Evolutionary conservation across 75 land plant genomes (phyloP).

Genomic region (Pinus taeda): DNA sequence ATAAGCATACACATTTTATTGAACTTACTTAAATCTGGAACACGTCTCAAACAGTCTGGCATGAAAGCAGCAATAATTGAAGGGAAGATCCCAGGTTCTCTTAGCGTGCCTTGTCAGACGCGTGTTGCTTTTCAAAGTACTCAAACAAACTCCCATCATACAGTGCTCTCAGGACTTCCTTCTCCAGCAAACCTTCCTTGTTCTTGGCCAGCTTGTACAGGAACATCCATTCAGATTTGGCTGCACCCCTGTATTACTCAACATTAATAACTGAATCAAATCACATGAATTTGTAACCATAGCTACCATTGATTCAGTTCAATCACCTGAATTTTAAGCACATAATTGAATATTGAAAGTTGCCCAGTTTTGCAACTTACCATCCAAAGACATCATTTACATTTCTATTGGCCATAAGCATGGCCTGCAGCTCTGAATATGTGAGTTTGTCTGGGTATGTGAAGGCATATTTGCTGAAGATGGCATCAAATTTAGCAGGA

Average conservation of each 20-base stretch:
- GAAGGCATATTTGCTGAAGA: slow-evolving; percentile 34
- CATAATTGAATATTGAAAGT: no score
- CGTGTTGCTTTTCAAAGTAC: slow-evolving; percentile 14
- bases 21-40: no score
- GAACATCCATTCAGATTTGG: slow-evolving; percentile 61
- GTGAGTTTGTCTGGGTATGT: slow-evolving; percentile 21
- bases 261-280: neutral
- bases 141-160: slow-evolving; percentile 83
- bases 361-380: neutral
- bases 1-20: no score
- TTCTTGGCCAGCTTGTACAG: slow-evolving; percentile 62
- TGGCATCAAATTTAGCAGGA: slow-evolving; percentile 36
- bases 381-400: slow-evolving; percentile 33
- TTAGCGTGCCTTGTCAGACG: no score
- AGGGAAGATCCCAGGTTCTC: no score
- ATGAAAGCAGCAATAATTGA: no score
- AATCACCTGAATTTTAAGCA: no score
- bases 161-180: slow-evolving; percentile 57
- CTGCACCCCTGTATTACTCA: slow-evolving; percentile 39
- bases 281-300: neutral
- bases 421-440: slow-evolving; percentile 18
- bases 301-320: no score
- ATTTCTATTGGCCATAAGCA: slow-evolving; percentile 30
- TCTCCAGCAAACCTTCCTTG: slow-evolving; percentile 53
- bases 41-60: no score